Percentiles rank a stretch among this genome's conserved stretches.
Evolutionary conservation across 441 rosid genomes (phyloP).

Genomic region (Breynia disticha): DNA sequence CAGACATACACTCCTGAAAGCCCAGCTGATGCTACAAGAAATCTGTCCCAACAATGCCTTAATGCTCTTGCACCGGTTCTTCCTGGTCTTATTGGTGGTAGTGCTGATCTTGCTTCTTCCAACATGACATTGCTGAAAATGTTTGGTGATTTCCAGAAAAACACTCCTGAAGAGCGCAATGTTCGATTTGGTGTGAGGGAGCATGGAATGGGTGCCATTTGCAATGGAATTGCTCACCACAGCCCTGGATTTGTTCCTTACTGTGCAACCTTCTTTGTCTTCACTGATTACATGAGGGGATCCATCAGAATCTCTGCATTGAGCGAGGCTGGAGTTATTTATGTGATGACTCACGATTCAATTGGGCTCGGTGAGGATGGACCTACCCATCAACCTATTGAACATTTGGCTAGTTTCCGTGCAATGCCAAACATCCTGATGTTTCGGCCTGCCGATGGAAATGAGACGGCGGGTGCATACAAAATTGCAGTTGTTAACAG

Average conservation of each 20-base stretch:
- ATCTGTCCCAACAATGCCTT: conserved; percentile 65
- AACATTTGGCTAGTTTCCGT: conserved; percentile 90
- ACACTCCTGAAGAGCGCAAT: conserved; percentile 77
- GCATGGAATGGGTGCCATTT: conserved; percentile 83
- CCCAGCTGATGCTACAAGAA: conserved; percentile 81
- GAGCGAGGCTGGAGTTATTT: conserved; percentile 63
- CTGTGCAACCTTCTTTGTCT: conserved; percentile 92
- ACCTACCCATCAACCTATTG: conserved; percentile 90
- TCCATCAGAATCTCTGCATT: conserved; percentile 80
- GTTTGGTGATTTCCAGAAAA: conserved; percentile 78
- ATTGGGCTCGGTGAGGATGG: conserved; percentile 97
- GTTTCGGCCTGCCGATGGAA: conserved; percentile 93
- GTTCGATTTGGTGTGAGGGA: conserved; percentile 85
- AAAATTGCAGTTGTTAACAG: conserved; percentile 57
- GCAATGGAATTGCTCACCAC: conserved; percentile 79
- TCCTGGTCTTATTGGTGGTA: conserved; percentile 84
- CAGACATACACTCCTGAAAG: conserved; percentile 69
- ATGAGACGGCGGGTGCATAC: conserved; percentile 81
- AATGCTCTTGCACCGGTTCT: conserved; percentile 65
- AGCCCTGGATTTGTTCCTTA: conserved; percentile 72
- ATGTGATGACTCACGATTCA: conserved; percentile 92
- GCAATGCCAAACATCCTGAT: conserved; percentile 89
- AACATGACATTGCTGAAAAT: conserved; percentile 81
- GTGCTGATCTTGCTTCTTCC: conserved; percentile 94
- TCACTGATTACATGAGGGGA: conserved; percentile 94